A percentile compares a stretch with the other conserved stretches of the same genome.
Evolutionary conservation across 2,329 filamentous ascomycete species (phyloP).

Genomic region (Metarhizium brunneum): DNA sequence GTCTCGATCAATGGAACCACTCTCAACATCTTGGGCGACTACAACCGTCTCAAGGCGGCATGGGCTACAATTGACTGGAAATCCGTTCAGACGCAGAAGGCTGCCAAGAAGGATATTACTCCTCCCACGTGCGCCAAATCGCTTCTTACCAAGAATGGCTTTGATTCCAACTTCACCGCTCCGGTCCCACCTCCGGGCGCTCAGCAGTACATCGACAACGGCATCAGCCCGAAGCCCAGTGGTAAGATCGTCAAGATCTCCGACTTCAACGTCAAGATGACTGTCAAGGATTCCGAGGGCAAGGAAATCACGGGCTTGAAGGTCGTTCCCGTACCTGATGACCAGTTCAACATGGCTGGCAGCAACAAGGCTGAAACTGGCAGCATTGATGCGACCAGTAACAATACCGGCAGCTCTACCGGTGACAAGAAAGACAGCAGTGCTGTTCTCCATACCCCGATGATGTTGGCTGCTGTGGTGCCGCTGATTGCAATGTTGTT

Average conservation of each 20-base stretch:
- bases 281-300: conserved; percentile 31
- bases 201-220: conserved; percentile 64
- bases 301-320: conserved; percentile 34
- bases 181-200: conserved; percentile 59
- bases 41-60: conserved; percentile 64
- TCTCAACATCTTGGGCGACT: conserved; percentile 54
- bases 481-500: conserved; percentile 26
- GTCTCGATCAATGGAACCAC: conserved; percentile 51
- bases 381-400: conserved; percentile 5
- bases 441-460: conserved; percentile 19
- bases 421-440: conserved; percentile 13
- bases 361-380: conserved; percentile 29
- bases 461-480: conserved; percentile 22
- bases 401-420: too few relatives aligned
- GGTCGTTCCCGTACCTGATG: conserved; percentile 35
- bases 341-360: conserved; percentile 36
- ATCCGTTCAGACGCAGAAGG: conserved; percentile 53
- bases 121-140: conserved; percentile 55
- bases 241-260: conserved; percentile 63
- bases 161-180: conserved; percentile 72
- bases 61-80: conserved; percentile 66
- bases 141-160: conserved; percentile 59
- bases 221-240: conserved; percentile 53
- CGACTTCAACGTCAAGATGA: conserved; percentile 46
- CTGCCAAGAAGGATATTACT: conserved; percentile 37